Base-by-base conservation (phyloP, 2,329 filamentous ascomycete genomes). In the Plenodomus biglobosus region DNA sequence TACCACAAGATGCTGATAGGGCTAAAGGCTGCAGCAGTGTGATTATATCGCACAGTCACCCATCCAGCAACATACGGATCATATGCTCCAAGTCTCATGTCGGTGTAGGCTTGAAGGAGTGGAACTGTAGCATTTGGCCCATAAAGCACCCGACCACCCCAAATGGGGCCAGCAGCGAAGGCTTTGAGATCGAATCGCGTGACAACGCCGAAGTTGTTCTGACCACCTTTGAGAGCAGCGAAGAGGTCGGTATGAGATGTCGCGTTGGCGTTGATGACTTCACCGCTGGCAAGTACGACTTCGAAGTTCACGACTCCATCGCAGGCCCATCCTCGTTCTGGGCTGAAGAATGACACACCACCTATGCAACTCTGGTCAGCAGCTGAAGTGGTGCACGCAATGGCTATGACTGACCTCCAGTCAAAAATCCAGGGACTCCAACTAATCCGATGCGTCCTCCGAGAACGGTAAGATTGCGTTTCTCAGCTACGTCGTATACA, bases 141-240 rank as follows among this genome's bases (percentile, higher is more conserved):
- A 18, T 51, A 62, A 3, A 55, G 49, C 18, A 50, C 56, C 19
- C 54, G 45, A 8, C 60, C 62, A 13, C 59, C 57, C 48, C 56
- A 64, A 15, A 64, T 40, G 1, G 40, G 42, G 6, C 52, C 48
- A 8, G 50, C 46, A 8, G 51, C 50, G 19, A 55, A 61, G 11
- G 54, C 65, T 50, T 67, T 56, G 5, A 75, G 39, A 32, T 74
- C 71, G 41, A 76, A 75, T 3, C 70, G 61, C 1, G 73, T 75
- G 13, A 76, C 73, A 3, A 76, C 56, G 2, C 73, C 74, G 42
- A 76, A 76, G 55, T 76, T 75, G 46, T 62, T 71, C 46, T 66
- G 69, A n/a, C 74, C 74, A 2, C 74, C 74, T 52, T 75, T 75
- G 34, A 76, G 53, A 18, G 74, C 74, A 38, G 60, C 62, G 55